A percentile compares a stretch with the other conserved stretches of the same genome.
Evolutionary conservation across 1,284 basidiomycete genomes (phyloP).

Genomic region (Gomphus bonarii): DNA sequence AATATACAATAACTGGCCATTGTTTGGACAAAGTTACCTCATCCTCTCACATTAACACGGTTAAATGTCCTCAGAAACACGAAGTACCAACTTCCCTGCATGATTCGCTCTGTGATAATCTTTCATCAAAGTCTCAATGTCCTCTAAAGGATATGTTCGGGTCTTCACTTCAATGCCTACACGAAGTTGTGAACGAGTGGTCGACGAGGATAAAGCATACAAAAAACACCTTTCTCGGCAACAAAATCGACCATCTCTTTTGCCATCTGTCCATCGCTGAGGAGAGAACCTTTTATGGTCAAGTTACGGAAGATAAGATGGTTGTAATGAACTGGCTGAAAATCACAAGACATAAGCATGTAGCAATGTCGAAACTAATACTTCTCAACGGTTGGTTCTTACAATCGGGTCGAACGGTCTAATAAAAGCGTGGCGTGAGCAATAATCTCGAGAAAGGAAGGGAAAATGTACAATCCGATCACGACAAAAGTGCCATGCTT

Average conservation of each 20-base stretch:
- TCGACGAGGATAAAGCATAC: too few species aligned
- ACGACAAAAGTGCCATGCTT: constrained; percentile 17
- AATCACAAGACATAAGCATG: background rate
- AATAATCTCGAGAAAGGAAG: background rate
- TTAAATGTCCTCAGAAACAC: background rate
- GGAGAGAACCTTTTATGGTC: constrained; percentile 2
- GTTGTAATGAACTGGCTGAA: constrained; percentile 3
- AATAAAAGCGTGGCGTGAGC: too few species aligned
- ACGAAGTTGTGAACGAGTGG: background rate
- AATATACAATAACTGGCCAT: too few species aligned
- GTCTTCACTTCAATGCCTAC: constrained; percentile 10
- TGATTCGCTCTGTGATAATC: constrained; percentile 7
- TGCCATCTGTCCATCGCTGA: background rate
- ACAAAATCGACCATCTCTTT: constrained; percentile 9
- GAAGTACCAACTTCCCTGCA: constrained; percentile 5
- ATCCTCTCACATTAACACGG: background rate
- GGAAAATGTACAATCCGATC: constrained; percentile 1
- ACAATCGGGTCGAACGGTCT: constrained; percentile 9
- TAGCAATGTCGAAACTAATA: background rate
- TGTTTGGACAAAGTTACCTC: too few species aligned
- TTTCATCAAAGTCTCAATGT: constrained; percentile 2
- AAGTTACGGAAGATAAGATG: constrained; percentile 4
- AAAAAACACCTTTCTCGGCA: constrained; percentile 5
- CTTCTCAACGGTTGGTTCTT: background rate
- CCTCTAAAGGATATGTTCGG: constrained; percentile 1